Percentiles rank a stretch among this genome's conserved stretches.
Conservation (phyloP, 2,329 filamentous ascomycete genomes). For the Cercospora canescens region DNA sequence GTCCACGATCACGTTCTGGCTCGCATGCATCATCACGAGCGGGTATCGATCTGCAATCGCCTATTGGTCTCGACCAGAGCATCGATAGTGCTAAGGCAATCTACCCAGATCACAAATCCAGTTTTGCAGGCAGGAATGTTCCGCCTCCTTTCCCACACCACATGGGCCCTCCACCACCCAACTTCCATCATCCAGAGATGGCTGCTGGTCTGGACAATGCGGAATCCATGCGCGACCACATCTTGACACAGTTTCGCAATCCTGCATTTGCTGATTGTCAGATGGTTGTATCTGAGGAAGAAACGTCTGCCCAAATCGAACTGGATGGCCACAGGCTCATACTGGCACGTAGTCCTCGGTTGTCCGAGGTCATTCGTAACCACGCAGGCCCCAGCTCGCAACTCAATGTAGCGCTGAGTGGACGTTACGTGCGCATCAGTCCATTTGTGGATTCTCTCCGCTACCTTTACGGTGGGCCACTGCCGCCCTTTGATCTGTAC, state of each 20-base stretch:
- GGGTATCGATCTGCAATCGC: constrained; percentile 26
- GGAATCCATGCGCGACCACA: constrained; percentile 33
- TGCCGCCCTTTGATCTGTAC: constrained; percentile 27
- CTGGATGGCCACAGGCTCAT: constrained; percentile 35
- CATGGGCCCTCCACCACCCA: constrained; percentile 19
- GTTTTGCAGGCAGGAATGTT: constrained; percentile 10
- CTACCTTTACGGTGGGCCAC: constrained; percentile 36
- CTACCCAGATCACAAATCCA: constrained; percentile 13
- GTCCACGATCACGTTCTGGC: constrained; percentile 25
- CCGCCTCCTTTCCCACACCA: constrained; percentile 20
- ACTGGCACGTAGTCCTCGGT: constrained; percentile 32
- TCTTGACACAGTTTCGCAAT: constrained; percentile 31
- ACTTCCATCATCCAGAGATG: constrained; percentile 25
- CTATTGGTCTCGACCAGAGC: constrained; percentile 18
- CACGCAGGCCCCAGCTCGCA: constrained; percentile 16
- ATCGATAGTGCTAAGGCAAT: constrained; percentile 15
- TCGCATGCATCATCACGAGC: constrained; percentile 29
- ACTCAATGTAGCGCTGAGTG: constrained; percentile 24
- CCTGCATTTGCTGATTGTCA: constrained; percentile 34
- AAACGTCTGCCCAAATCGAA: constrained; percentile 16
- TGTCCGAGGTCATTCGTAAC: constrained; percentile 28
- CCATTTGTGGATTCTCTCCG: constrained; percentile 32
- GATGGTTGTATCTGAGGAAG: constrained; percentile 31
- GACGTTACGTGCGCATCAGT: constrained; percentile 24
- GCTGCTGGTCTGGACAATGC: constrained; percentile 29